A percentile compares a stretch with the other conserved stretches of the same genome.
Conservation (phyloP, 2,329 filamentous ascomycete genomes). For the Aspergillus sp. region DNA sequence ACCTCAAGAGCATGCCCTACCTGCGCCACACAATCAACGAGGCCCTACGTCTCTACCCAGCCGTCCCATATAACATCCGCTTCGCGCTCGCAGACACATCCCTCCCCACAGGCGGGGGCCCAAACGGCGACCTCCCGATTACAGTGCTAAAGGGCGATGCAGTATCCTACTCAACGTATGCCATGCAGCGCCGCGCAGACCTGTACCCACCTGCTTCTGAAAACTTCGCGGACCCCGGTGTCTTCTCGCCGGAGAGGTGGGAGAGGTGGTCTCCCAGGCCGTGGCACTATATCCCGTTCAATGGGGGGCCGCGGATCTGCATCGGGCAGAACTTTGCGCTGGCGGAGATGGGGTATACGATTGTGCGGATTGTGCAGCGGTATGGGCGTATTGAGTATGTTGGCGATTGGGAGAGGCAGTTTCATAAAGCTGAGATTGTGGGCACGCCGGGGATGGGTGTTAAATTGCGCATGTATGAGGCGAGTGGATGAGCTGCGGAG, state of each 20-base stretch:
- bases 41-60: conserved; percentile 6
- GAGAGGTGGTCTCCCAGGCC: background rate
- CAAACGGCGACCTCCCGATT: conserved; percentile 5
- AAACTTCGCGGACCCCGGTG: background rate
- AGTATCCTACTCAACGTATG: conserved; percentile 4
- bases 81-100: conserved; percentile 3
- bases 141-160: conserved; percentile 5
- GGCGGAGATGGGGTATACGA: conserved; percentile 11
- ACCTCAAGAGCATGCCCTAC: conserved; percentile 5
- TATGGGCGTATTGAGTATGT: conserved; percentile 6
- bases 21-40: conserved; percentile 9
- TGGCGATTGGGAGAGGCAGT: background rate
- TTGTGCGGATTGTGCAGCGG: conserved; percentile 4
- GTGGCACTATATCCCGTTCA: conserved; percentile 8
- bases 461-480: conserved; percentile 1
- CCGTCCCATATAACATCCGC: conserved; percentile 4
- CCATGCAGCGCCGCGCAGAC: conserved; percentile 8
- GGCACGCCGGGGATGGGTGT: conserved; percentile 1
- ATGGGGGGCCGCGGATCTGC: conserved; percentile 8
- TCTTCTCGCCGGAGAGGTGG: conserved; percentile 8
- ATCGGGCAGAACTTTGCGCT: conserved; percentile 12
- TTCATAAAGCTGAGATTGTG: conserved; percentile 8
- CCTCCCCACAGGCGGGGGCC: conserved; percentile 4
- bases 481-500: background rate
- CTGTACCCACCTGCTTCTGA: background rate